Base-by-base conservation (phyloP, 805 yeast species). In the Spathaspora girioi region DNA sequence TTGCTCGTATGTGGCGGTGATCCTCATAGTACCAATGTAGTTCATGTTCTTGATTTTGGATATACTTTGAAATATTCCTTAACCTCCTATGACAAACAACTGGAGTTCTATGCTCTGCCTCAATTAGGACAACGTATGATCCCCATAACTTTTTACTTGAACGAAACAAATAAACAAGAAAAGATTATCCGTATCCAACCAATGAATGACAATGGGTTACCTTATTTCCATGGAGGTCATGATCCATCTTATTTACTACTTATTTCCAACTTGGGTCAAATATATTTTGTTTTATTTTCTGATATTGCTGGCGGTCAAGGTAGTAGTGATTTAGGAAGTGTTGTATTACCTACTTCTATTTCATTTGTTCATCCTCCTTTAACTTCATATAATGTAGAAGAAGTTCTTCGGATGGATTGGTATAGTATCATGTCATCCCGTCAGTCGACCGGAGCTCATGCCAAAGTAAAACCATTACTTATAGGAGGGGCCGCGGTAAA, bases 21-120 rank as follows among this genome's bases (percentile, higher is more conserved):
- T 58, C 62, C 79, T 0, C 54, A 70, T 8, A 53, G 53, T 19
- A 67, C 63, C 0, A 66, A 63, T 50, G 51, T 58, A n/a, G 46
- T 73, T 2, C 76, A 78, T 42, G 70, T 84, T 48, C 71, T 92
- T 54, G 88, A 89, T 55, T 86, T 90, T 59, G 97, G 97, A 2
- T 75, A 76, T 43, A 87, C 96, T 12, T 87, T 96, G 20, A 80
- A 82, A 47, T 88, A 89, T 58, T 78, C 91, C 2, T 68, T 93
- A 51, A 87, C 97, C 0, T 86, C 97, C 0, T 89, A 90, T 67
- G 87, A 85, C 8, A 83, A 84, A 48, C 94, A 91, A 87, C 87
- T 87, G 15, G 79, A 79, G 48, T 90, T 83, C 62, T 94, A 90
- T 66, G 81, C 19, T 78, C 87, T 46, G 60, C 93, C 57, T 78